Evolutionary conservation across 106 monocot species (phyloP), one percentile per base, ranked within the genome.

Genomic region (Posidonia australis): DNA sequence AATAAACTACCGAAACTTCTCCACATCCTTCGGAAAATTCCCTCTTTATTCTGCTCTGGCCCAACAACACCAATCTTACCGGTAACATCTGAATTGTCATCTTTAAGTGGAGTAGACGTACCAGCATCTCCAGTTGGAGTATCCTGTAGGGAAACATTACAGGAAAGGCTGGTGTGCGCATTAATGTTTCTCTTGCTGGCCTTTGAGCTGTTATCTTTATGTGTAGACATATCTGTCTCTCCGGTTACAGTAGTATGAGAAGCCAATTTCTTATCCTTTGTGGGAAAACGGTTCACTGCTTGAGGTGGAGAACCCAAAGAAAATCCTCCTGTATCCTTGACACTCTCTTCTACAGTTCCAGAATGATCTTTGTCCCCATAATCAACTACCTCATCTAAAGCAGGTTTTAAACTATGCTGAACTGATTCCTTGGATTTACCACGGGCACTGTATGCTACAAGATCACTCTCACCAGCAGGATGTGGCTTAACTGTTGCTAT

Each of bases 1-100:
- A 29, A 71, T 51, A 36, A 45, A 32, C 27, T 22, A 6, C 59
- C 64, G 51, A 20, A 77, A 19, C 14, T 51, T 58, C 29, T 81
- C 78, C 70, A 67, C 27, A 89, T 69, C 70, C 56, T 76, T 52
- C 44, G 53, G 24, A 82, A 47, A 47, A 89, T 47, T 18, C 89
- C 80, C 14, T 70, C 67, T 13, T 51, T 27, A 21, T 36, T 36
- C 7, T 36, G 36, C n/a, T n/a, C n/a, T 31, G 16, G 19, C 55
- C 58, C 23, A 22, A 41, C 61, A 59, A n/a, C 61, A 14, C 44
- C 23, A 43, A 25, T n/a, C 9, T 28, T 59, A 45, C 10, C 0
- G 59, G 44, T n/a, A 32, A 2, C 31, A 31, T 41, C 48, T 36
- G 27, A 30, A 42, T 41, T 36, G 20, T 13, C 4, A 23, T 26